These are phyloP conservation scores for Fusarium subtropicale DNA, from an alignment of 2,329 filamentous ascomycete genomes.

Conservation along the genomic window DNA sequence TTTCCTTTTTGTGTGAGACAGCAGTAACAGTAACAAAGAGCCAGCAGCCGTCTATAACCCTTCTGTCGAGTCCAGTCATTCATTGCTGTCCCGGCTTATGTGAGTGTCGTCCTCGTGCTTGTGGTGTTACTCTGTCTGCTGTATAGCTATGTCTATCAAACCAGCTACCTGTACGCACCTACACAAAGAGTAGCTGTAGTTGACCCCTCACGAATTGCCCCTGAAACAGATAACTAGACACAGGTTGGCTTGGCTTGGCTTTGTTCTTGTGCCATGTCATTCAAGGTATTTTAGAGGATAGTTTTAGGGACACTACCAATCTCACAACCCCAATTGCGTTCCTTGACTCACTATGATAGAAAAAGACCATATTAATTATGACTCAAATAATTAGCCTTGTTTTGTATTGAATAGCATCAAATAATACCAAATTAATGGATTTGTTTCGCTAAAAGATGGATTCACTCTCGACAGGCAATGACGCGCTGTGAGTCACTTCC, in stretches of 20 bases:
- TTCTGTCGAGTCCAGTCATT: conserved; percentile 21
- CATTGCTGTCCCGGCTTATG: conserved; percentile 22
- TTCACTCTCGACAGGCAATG: conserved; percentile 15
- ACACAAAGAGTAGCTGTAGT: background rate
- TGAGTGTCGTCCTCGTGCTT: conserved; percentile 25
- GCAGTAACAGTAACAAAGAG: background rate
- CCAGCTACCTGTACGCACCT: too few relatives aligned
- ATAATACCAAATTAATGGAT: background rate
- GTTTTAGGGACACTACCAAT: background rate
- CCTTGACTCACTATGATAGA: conserved; percentile 12
- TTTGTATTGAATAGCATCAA: background rate
- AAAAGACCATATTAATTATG: background rate
- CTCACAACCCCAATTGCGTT: background rate
- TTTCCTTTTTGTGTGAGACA: conserved; percentile 18
- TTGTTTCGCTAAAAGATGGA: background rate
- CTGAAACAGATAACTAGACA: conserved; percentile 10
- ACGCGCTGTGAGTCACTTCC: conserved; percentile 38
- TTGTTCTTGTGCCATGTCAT: conserved; percentile 1
- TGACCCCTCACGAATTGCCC: conserved; percentile 11
- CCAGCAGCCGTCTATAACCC: background rate
- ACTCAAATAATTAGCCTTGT: conserved; percentile 13
- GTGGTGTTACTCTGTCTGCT: background rate
- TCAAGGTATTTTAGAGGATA: background rate
- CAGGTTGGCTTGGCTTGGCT: conserved; percentile 7
- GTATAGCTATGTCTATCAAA: background rate